Evolutionary conservation across 2,329 filamentous ascomycete species (phyloP).

Genomic region (Emergomyces africanus): DNA sequence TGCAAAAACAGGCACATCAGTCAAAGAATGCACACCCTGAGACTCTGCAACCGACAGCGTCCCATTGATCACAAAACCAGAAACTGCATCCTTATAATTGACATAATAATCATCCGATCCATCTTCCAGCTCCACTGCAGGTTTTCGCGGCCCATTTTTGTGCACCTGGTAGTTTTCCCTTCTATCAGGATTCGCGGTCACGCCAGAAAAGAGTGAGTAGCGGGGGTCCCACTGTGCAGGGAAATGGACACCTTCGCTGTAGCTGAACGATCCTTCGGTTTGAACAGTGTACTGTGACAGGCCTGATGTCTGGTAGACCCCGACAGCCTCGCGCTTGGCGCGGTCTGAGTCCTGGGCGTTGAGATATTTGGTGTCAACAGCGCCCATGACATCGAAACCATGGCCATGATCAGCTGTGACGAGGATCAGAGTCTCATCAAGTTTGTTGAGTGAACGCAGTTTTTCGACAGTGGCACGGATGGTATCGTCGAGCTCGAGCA

Average conservation of each 20-base stretch:
- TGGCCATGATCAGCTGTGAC: constrained; percentile 84
- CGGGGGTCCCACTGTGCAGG: constrained; percentile 75
- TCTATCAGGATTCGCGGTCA: constrained; percentile 59
- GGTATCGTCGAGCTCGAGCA: constrained; percentile 77
- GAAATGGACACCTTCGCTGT: constrained; percentile 63
- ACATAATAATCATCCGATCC: constrained; percentile 48
- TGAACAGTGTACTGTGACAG: constrained; percentile 59
- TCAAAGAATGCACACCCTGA: constrained; percentile 64
- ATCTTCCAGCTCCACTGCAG: constrained; percentile 43
- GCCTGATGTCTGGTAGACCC: constrained; percentile 60
- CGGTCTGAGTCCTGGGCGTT: constrained; percentile 52
- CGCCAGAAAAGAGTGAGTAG: constrained; percentile 63
- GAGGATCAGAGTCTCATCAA: constrained; percentile 65
- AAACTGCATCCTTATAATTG: constrained; percentile 52
- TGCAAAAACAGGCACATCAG: constrained; percentile 67
- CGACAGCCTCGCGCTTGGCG: constrained; percentile 61
- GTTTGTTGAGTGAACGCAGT: constrained; percentile 50
- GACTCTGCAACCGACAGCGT: constrained; percentile 51
- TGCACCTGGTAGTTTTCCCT: constrained; percentile 65
- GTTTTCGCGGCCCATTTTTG: constrained; percentile 49
- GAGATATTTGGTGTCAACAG: constrained; percentile 68
- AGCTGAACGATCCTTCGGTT: constrained; percentile 42
- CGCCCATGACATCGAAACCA: constrained; percentile 77
- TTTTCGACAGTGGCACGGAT: constrained; percentile 61
- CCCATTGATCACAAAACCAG: constrained; percentile 63